These are phyloP conservation scores for Alternaria rosae DNA, from an alignment of 2,329 filamentous ascomycete species.

Conservation along the genomic window DNA sequence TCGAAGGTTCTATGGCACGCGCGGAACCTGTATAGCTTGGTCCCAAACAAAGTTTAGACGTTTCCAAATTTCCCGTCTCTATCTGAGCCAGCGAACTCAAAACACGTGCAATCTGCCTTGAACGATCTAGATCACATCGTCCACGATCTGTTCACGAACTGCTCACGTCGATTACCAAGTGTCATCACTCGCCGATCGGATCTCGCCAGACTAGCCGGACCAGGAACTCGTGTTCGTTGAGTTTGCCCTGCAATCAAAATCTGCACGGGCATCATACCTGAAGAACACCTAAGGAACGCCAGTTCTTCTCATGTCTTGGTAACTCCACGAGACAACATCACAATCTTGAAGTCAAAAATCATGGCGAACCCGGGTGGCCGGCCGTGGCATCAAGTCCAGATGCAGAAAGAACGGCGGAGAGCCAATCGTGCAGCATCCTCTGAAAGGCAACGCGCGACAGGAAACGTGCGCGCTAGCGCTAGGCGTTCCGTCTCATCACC, in stretches of 20 bases:
- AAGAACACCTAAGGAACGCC: neutral
- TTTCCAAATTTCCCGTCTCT: neutral
- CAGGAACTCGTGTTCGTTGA: neutral
- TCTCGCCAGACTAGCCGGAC: neutral
- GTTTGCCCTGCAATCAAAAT: neutral
- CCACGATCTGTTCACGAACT: neutral
- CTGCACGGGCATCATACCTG: neutral
- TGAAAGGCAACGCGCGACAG: neutral
- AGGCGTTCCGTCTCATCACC: neutral
- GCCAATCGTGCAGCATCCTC: neutral
- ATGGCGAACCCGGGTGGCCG: neutral
- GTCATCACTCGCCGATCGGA: neutral
- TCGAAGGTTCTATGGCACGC: neutral
- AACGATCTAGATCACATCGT: neutral
- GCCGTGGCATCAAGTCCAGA: neutral
- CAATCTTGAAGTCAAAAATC: neutral
- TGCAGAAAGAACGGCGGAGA: neutral
- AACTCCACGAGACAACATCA: neutral
- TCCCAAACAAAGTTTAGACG: neutral
- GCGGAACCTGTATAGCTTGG: neutral
- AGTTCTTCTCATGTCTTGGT: neutral
- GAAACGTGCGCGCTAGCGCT: neutral
- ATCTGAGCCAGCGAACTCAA: neutral
- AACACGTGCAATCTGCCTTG: neutral
- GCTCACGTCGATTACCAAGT: neutral